phyloP scores from a whole-genome alignment of 192 early-diverging fungal genomes.

The Coemansia sp. region DNA sequence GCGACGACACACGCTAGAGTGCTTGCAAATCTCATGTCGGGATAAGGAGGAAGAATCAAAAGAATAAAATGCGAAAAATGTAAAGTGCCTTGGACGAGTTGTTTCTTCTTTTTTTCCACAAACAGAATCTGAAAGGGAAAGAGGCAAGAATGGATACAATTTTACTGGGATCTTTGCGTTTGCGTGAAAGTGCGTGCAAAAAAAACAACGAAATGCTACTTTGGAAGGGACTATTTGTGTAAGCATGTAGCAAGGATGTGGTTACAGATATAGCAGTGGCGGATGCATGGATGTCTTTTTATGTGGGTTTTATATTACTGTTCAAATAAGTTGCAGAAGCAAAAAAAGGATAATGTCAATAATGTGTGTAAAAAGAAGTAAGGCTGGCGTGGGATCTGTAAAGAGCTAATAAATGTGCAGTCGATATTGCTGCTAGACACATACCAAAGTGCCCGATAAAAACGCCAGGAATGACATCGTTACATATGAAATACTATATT shows the following conservation, averaged over 20 bases:
- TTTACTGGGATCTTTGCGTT: not conserved
- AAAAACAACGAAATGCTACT: not conserved
- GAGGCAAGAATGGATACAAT: not conserved
- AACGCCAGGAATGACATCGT: not conserved
- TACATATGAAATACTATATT: not conserved
- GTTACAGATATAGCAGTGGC: constrained; percentile 7
- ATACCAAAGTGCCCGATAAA: not conserved
- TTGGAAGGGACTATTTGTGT: constrained; percentile 5
- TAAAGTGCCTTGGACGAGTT: not conserved
- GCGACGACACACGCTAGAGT: constrained; percentile 24
- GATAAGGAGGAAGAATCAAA: not conserved
- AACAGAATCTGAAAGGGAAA: constrained; percentile 10
- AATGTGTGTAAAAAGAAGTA: constrained; percentile 1
- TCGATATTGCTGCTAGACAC: not conserved
- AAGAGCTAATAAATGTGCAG: constrained; percentile 4
- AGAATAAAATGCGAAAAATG: not conserved
- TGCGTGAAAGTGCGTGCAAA: not conserved
- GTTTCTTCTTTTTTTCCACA: constrained; percentile 3
- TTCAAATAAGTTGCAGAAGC: not conserved
- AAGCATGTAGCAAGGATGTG: not conserved
- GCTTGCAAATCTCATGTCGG: constrained; percentile 31
- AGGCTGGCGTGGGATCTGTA: constrained; percentile 1
- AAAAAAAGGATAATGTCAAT: constrained; percentile 1
- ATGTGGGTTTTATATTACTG: constrained; percentile 7
- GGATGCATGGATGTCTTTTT: constrained; percentile 9